Conservation (phyloP, 352 stramenopile species). For the Phytophthora nicotianae region DNA sequence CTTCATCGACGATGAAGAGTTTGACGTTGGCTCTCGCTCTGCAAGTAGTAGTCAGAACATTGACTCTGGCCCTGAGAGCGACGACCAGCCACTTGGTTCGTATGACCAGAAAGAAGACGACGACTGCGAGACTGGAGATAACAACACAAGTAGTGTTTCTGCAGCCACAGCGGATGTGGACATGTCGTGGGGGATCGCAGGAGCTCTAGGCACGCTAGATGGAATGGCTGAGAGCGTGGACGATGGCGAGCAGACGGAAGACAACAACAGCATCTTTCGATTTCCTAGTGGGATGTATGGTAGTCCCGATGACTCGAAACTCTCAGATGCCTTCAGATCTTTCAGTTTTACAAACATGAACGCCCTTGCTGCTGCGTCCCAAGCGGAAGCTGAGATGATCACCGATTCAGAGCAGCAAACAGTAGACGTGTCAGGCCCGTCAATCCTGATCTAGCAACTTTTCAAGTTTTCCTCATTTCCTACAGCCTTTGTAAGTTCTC, state of each 20-base stretch:
- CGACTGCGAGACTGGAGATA: constrained; percentile 7
- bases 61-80: constrained; percentile 35
- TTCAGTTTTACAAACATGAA: constrained; percentile 92
- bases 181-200: constrained; percentile 27
- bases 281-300: constrained; percentile 80
- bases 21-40: constrained; percentile 58
- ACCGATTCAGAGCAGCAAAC: constrained; percentile 48
- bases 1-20: constrained; percentile 86
- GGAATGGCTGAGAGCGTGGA: constrained; percentile 3
- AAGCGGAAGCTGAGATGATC: constrained; percentile 73
- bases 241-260: constrained; percentile 26
- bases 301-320: constrained; percentile 38
- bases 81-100: constrained; percentile 16
- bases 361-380: constrained; percentile 73
- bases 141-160: constrained; percentile 19
- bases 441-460: constrained; percentile 67
- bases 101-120: constrained; percentile 25
- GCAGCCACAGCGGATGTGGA: constrained; percentile 22
- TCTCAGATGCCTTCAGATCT: constrained; percentile 67
- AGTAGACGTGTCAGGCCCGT: constrained; percentile 50
- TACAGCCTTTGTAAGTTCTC: constrained; percentile 7
- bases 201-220: constrained; percentile 11
- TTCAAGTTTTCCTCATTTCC: constrained; percentile 8
- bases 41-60: constrained; percentile 31
- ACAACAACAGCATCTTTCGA: constrained; percentile 46